Base-by-base conservation (phyloP, 768 basidiomycete species). In the Chalciporus sphaerocephalus region DNA sequence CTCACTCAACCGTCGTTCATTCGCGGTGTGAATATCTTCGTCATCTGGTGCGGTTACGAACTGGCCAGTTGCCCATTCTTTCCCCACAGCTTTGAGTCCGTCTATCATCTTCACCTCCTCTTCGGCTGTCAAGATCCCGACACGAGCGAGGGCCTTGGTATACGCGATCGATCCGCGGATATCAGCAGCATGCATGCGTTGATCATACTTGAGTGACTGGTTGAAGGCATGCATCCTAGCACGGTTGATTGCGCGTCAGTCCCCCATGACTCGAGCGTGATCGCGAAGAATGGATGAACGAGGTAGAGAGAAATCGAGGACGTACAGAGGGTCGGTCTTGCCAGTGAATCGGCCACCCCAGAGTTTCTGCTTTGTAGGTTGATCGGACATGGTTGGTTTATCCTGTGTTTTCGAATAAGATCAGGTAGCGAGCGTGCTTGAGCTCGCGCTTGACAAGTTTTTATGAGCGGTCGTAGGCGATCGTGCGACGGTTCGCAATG, bases 21-120 rank as follows among this genome's bases (percentile, higher is more conserved):
- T 99, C 43, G 96, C 96, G 11, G 96, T 99, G 65, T 98, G 95
- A 48, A 99, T 98, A 60, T 99, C 96, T 60, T 99, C 96, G 57
- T 99, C 96, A 55, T 95, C 92, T n/a, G 80, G 72, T 49, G 85
- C 73, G 23, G 82, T 68, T 45, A 70, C 62, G 61, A 99, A 99
- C 87, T 94, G 71, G 37, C 88, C 86, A 15, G 72, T 73, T 55
- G 78, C 76, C 96, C 96, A 99, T 69, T 98, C 96, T 55, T 78
- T 73, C 43, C 76, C 81, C 38, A 99, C 93, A 24, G 69, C 65
- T 46, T 73, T 67, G 39, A 99, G 75, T 9, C 95, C 95, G 34
- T 78, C 69, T 38, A 83, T 76, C 54, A 92, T 87, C 68, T 74
- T 79, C 11, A 50, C 54, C 61, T 86, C 81, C 66, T 99, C 96